Percentiles rank a stretch among this genome's conserved stretches.
Evolutionary conservation across 768 basidiomycete species (phyloP).

Genomic region (Udeniomyces megalosporus): DNA sequence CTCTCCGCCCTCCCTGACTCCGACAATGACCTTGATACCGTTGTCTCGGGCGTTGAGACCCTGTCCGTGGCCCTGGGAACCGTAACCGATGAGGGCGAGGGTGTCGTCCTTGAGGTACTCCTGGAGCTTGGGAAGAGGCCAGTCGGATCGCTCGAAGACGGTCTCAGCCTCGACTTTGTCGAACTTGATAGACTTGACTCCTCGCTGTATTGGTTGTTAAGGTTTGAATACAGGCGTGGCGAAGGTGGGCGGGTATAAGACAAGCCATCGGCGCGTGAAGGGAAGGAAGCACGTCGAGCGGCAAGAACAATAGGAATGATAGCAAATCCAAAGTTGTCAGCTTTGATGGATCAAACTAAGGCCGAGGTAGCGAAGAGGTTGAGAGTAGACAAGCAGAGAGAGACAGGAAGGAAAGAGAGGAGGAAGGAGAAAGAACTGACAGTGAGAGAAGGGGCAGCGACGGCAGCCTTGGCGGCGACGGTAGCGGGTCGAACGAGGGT

Average conservation of each 20-base stretch:
- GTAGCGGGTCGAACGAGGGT: slow-evolving; percentile 18
- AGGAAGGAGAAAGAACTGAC: slow-evolving; percentile 12
- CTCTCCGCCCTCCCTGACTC: slow-evolving; percentile 92
- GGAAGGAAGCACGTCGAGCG: slow-evolving; percentile 25
- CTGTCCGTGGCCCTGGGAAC: slow-evolving; percentile 96
- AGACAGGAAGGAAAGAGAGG: neutral
- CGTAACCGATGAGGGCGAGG: slow-evolving; percentile 96
- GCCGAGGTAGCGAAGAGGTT: too few species aligned
- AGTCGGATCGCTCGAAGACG: slow-evolving; percentile 91
- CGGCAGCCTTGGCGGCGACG: neutral
- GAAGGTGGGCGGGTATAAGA: neutral
- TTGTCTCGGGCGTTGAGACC: slow-evolving; percentile 98
- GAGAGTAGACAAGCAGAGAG: neutral
- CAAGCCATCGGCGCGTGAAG: neutral
- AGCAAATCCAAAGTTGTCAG: too few species aligned
- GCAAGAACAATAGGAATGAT: too few species aligned
- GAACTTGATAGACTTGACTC: slow-evolving; percentile 90
- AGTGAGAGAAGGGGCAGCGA: slow-evolving; percentile 20
- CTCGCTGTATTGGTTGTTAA: slow-evolving; percentile 40
- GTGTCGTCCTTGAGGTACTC: slow-evolving; percentile 99
- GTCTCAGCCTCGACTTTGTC: slow-evolving; percentile 83
- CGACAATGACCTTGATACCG: slow-evolving; percentile 93
- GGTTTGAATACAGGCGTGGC: too few species aligned
- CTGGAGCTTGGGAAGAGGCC: slow-evolving; percentile 93
- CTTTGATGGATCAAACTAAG: too few species aligned